Percentiles rank a stretch among this genome's conserved stretches.
These are phyloP conservation scores for Deinandra increscens DNA, from an alignment of 129 eudicot species.

Conservation along the genomic window DNA sequence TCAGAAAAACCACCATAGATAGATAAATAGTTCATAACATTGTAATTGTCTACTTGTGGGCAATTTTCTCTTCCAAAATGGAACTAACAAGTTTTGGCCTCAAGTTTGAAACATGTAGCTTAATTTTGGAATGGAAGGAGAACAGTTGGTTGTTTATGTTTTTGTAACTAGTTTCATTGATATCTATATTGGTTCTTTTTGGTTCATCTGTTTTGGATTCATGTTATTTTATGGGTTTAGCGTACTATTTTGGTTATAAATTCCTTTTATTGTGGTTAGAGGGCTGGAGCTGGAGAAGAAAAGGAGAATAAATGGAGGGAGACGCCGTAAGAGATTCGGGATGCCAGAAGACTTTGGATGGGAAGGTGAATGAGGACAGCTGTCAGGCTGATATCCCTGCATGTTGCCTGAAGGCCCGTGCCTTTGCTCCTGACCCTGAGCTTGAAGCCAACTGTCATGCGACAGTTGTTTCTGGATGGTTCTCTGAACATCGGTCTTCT, in stretches of 20 bases:
- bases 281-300: constrained; percentile 81
- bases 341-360: constrained; percentile 69
- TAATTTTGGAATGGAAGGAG: neutral
- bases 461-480: constrained; percentile 97
- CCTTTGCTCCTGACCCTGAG: constrained; percentile 53
- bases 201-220: neutral
- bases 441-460: constrained; percentile 79
- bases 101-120: neutral
- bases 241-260: neutral
- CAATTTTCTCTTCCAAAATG: neutral
- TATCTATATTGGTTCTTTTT: neutral
- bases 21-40: neutral
- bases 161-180: neutral
- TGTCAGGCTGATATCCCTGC: constrained; percentile 45
- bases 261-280: constrained; percentile 40
- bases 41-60: neutral
- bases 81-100: neutral
- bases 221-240: neutral
- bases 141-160: neutral
- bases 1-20: too few species aligned
- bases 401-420: constrained; percentile 82
- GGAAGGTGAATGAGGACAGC: constrained; percentile 57
- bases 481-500: constrained; percentile 53
- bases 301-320: constrained; percentile 70
- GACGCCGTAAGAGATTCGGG: constrained; percentile 79